phyloP scores from a whole-genome alignment of 1,284 basidiomycete species.

The Leccinum fuscescens region DNA sequence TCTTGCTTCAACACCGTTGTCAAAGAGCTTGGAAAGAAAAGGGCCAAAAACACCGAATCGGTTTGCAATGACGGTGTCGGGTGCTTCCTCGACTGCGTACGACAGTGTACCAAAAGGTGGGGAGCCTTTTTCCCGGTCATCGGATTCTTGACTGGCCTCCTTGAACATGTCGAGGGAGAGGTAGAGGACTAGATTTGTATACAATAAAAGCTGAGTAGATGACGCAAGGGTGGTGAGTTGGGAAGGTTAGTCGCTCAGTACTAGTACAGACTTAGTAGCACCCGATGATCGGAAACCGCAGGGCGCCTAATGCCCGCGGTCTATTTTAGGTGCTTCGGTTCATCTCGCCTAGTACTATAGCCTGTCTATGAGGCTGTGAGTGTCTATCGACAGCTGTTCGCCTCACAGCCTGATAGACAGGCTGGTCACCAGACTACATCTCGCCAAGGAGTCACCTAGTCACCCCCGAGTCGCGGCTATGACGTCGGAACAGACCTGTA shows the following conservation, averaged over 20 bases:
- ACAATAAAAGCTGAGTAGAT: neutral
- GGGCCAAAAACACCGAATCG: constrained; percentile 40
- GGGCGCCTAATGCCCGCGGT: neutral
- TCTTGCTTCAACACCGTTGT: constrained; percentile 48
- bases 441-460: neutral
- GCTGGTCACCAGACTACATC: too few species aligned
- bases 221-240: neutral
- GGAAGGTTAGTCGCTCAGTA: neutral
- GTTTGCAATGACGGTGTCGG: constrained; percentile 34
- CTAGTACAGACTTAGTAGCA: too few species aligned
- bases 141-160: neutral
- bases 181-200: neutral
- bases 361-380: too few species aligned
- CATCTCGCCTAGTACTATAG: too few species aligned
- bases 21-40: constrained; percentile 40
- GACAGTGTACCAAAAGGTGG: neutral
- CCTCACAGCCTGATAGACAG: too few species aligned
- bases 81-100: constrained; percentile 22
- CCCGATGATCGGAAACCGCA: neutral
- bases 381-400: too few species aligned
- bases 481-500: neutral
- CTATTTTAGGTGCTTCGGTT: too few species aligned
- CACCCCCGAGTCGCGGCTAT: neutral
- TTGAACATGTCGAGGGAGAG: constrained; percentile 12
- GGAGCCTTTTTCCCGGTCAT: constrained; percentile 26